These are phyloP conservation scores for Chamaenerion angustifolium DNA, from an alignment of 345 rosid species.

Conservation along the genomic window DNA sequence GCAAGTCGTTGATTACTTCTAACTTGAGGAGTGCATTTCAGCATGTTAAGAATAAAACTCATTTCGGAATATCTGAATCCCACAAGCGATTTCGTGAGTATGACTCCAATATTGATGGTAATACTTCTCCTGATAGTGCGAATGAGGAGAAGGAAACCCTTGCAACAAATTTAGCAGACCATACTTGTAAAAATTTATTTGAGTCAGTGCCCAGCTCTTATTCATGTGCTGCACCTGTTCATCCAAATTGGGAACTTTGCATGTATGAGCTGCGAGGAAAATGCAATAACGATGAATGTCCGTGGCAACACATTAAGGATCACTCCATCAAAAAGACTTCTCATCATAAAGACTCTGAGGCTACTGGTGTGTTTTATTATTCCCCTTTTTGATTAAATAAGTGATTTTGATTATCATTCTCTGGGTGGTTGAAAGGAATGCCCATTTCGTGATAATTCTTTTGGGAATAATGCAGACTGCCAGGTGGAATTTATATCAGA, in stretches of 20 bases:
- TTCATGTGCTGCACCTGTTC: conserved; percentile 34
- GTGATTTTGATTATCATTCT: conserved; percentile 5
- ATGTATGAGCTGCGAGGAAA: conserved; percentile 90
- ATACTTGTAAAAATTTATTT: conserved; percentile 10
- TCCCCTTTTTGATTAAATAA: not conserved
- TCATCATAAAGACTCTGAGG: conserved; percentile 24
- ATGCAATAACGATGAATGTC: conserved; percentile 88
- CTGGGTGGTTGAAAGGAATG: too few relatives aligned
- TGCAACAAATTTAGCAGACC: conserved; percentile 15
- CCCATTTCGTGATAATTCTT: conserved; percentile 3
- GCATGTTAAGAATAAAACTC: conserved; percentile 31
- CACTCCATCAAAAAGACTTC: conserved; percentile 20
- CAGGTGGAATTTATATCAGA: conserved; percentile 18
- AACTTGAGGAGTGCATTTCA: conserved; percentile 39
- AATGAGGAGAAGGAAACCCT: conserved; percentile 15
- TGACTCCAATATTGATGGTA: conserved; percentile 8
- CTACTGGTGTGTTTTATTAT: conserved; percentile 21
- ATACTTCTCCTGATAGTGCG: conserved; percentile 16
- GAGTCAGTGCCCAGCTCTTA: conserved; percentile 34
- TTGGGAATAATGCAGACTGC: conserved; percentile 32
- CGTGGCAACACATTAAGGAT: conserved; percentile 80
- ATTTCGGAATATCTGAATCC: conserved; percentile 13
- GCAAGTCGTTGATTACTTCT: conserved; percentile 20
- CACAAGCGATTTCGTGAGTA: conserved; percentile 12
- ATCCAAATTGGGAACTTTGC: conserved; percentile 82